phyloP scores from a whole-genome alignment of 805 yeast genomes.

The Candida caryicola region DNA sequence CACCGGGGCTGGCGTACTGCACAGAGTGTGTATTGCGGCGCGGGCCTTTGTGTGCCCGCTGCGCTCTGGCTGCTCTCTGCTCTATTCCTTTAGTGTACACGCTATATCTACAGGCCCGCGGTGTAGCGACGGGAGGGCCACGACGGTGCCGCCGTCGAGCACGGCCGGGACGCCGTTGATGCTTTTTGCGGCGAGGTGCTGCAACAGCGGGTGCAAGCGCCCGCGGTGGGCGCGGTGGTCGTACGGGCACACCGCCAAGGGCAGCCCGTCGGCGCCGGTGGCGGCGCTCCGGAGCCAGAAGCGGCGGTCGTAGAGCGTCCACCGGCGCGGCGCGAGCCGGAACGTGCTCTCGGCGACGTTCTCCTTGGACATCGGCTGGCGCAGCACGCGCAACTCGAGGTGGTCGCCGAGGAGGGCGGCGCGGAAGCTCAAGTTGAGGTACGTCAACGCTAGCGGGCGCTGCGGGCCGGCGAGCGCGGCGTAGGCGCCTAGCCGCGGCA shows the following conservation, averaged over 20 bases:
- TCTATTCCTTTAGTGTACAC: not conserved
- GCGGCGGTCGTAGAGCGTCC: slow-evolving; percentile 40
- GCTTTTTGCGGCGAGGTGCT: not conserved
- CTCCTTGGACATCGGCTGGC: slow-evolving; percentile 22
- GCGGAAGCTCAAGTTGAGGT: slow-evolving; percentile 22
- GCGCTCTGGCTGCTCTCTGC: not conserved
- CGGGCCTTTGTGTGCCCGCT: not conserved
- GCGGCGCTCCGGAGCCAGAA: slow-evolving; percentile 32
- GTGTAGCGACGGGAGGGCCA: slow-evolving; percentile 3
- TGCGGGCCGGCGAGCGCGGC: not conserved
- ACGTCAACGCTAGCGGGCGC: slow-evolving; percentile 3
- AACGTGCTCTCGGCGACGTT: slow-evolving; percentile 7
- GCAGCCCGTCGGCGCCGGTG: not conserved
- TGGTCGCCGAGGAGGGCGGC: slow-evolving; percentile 2
- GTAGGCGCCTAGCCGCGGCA: slow-evolving; percentile 21
- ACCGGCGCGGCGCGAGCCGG: slow-evolving; percentile 5
- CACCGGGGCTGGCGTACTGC: not conserved
- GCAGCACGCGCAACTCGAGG: slow-evolving; percentile 11
- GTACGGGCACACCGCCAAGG: slow-evolving; percentile 3
- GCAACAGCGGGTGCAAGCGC: not conserved
- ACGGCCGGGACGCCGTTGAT: slow-evolving; percentile 4
- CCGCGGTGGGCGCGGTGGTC: not conserved
- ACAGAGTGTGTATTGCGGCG: not conserved
- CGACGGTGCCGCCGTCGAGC: not conserved
- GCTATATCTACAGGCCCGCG: not conserved